phyloP scores from a whole-genome alignment of 2,329 filamentous ascomycete species.

The Rhytidhysteron rufulum region DNA sequence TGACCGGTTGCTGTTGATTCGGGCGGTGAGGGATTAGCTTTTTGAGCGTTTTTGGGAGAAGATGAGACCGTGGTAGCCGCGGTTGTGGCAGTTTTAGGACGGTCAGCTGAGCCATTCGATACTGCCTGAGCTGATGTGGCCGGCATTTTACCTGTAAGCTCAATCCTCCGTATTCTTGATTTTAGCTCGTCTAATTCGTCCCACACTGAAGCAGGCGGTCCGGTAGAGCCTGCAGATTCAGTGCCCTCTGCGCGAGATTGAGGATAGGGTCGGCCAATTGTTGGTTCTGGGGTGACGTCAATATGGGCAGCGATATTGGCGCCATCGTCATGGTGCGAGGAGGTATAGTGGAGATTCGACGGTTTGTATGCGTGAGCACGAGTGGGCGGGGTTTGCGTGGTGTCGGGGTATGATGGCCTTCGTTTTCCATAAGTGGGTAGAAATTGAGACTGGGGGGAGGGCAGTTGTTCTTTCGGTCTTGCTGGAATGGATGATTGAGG shows the following conservation, averaged over 20 bases:
- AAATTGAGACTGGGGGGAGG: constrained; percentile 30
- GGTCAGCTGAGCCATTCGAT: constrained; percentile 66
- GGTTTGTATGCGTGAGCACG: constrained; percentile 30
- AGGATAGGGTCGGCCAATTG: constrained; percentile 1
- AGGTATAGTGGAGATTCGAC: constrained; percentile 35
- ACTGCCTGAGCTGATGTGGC: constrained; percentile 72
- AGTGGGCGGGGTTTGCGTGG: constrained; percentile 27
- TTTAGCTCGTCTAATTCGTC: constrained; percentile 96
- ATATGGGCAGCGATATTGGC: constrained; percentile 20
- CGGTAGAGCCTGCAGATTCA: constrained; percentile 83
- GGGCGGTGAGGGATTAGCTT: constrained; percentile 43
- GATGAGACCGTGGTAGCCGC: constrained; percentile 86
- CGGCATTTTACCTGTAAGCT: constrained; percentile 83
- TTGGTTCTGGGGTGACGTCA: constrained; percentile 21
- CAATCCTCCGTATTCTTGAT: constrained; percentile 83
- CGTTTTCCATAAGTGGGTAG: constrained; percentile 24
- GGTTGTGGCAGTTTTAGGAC: constrained; percentile 86
- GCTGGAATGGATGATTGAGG: constrained; percentile 23
- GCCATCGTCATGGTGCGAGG: constrained; percentile 25
- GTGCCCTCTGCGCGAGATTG: constrained; percentile 46
- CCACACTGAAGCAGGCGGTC: constrained; percentile 91
- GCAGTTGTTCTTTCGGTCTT: constrained; percentile 22
- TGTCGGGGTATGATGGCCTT: constrained; percentile 30
- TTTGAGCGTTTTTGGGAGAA: constrained; percentile 71
- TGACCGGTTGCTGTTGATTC: constrained; percentile 43